Conservation (phyloP, 306 rosid genomes). For the Prinsepia uniflora region DNA sequence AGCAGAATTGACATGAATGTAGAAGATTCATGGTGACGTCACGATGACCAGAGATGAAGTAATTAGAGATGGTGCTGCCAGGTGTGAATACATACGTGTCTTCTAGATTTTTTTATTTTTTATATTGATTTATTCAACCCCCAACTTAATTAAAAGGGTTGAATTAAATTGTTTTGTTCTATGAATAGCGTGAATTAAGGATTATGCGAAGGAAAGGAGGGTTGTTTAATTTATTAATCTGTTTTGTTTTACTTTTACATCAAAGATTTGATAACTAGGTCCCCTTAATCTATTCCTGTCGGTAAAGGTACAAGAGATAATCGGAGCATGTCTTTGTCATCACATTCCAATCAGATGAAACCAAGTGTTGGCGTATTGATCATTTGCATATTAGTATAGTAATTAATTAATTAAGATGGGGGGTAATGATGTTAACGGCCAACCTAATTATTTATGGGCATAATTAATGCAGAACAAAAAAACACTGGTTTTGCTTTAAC, state of each 20-base stretch:
- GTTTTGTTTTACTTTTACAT: too few relatives aligned
- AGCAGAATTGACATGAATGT: neutral
- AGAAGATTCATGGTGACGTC: slow-evolving; percentile 20
- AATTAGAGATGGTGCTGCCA: neutral
- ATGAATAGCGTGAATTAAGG: too few relatives aligned
- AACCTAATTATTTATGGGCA: slow-evolving; percentile 9
- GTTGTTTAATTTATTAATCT: too few relatives aligned
- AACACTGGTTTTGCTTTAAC: neutral
- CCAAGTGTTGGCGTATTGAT: slow-evolving; percentile 7
- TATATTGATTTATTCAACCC: too few relatives aligned
- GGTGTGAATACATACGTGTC: neutral
- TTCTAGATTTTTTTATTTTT: neutral
- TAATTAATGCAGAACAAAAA: neutral
- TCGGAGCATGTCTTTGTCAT: neutral
- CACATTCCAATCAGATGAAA: neutral
- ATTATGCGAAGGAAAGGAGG: too few relatives aligned
- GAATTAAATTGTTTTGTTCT: too few relatives aligned
- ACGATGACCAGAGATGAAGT: slow-evolving; percentile 26
- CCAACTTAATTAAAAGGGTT: too few relatives aligned
- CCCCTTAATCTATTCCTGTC: neutral
- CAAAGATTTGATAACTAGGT: too few relatives aligned
- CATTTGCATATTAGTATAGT: neutral
- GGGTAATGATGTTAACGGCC: slow-evolving; percentile 8
- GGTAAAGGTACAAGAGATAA: neutral
- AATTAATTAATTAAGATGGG: neutral